Conservation (phyloP, 2,329 filamentous ascomycete genomes). For the Aureobasidium sp. region DNA sequence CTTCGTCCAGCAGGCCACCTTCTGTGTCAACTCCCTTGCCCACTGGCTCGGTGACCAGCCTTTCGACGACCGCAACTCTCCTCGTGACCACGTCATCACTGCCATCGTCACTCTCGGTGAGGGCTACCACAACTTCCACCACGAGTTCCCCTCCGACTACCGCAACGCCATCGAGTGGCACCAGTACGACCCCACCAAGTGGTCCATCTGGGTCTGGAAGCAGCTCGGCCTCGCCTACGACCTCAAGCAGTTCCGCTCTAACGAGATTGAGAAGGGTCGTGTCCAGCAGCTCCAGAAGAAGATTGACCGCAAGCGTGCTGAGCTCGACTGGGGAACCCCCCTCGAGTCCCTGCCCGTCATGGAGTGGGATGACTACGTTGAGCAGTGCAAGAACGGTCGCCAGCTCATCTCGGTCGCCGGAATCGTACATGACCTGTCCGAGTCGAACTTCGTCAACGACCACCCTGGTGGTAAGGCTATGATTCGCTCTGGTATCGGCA, state of each 20-base stretch:
- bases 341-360: conserved; percentile 79
- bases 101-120: conserved; percentile 78
- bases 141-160: conserved; percentile 90
- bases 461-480: conserved; percentile 87
- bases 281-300: conserved; percentile 88
- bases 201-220: conserved; percentile 80
- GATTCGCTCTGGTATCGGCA: conserved; percentile 73
- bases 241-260: conserved; percentile 82
- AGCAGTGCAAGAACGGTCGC: conserved; percentile 68
- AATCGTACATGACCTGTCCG: conserved; percentile 68
- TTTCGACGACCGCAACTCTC: conserved; percentile 87
- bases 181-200: conserved; percentile 90
- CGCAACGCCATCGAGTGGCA: conserved; percentile 86
- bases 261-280: conserved; percentile 88
- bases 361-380: conserved; percentile 78
- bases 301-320: conserved; percentile 75
- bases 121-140: conserved; percentile 93
- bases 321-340: conserved; percentile 77
- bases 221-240: conserved; percentile 75
- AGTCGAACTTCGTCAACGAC: conserved; percentile 62
- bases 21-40: conserved; percentile 85
- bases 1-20: conserved; percentile 82
- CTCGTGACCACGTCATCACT: conserved; percentile 79
- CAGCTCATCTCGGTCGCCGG: conserved; percentile 70
- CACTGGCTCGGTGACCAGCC: conserved; percentile 90